Base-by-base conservation (phyloP, 495 filamentous ascomycete genomes). In the Trichodelitschia bisporula region DNA sequence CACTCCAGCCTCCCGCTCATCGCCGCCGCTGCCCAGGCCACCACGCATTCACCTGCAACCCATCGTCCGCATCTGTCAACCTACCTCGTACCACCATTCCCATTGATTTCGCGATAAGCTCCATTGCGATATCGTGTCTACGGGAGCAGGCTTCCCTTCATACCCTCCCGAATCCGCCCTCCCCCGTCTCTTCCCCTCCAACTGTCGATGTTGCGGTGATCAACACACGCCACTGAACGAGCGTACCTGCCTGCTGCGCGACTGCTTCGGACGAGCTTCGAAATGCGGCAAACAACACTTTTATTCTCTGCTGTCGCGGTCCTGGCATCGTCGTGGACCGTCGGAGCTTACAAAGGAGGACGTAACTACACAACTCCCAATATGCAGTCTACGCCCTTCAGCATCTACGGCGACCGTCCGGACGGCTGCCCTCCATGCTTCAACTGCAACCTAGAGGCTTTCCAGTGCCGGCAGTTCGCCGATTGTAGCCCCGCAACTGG, bases 401-500 rank as follows among this genome's bases (percentile, higher is more conserved):
- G 59, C 10, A 38, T 59, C 18, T 51, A 61, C 45, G 62, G 59
- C 33, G 64, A 72, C 36, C 61, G 68, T 25, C 64, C 66, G 3
- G 47, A 55, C 32, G 54, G 61, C 25, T 72, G 68, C 38, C 68
- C 68, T 5, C 64, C 65, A 14, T 73, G 86, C 54, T 97, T 97
- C 62, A 93, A 97, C 72, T 97, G 86, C 53, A 75, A 91, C 32
- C 66, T 95, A 13, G 80, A 86, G 15, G 72, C 72, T 34, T 90
- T 91, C 49, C 67, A 67, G 33, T 97, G 86, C 45, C 66, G 70
- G 34, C 89, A 97, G 51, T 95, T 70, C 48, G 69, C 78, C 6
- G 51, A 64, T 4, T 97, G 86, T 50, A 84, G 75, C 51, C 64
- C 67, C 38, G 79, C 69, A 47, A 83, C 72, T 41, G 86, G 86